Evolutionary conservation across 306 rosid species (phyloP).

Genomic region (Leucaena leucocephala): DNA sequence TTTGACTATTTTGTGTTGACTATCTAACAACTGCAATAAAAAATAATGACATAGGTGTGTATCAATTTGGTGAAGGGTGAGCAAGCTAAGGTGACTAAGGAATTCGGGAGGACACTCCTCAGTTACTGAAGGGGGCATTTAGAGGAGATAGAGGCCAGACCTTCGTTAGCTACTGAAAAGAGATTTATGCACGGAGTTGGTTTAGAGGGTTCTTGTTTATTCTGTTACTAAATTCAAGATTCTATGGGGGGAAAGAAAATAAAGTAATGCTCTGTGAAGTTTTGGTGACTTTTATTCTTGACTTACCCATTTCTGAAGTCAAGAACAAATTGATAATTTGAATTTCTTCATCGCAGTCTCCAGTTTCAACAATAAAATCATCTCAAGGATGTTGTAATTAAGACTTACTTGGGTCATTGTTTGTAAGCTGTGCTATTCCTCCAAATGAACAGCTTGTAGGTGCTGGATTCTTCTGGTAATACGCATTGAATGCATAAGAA

Average conservation of each 20-base stretch:
- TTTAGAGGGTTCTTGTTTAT: slow-evolving; percentile 3
- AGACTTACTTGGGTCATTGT: slow-evolving; percentile 81
- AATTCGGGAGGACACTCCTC: not conserved
- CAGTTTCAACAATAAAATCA: slow-evolving; percentile 4
- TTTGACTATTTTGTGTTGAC: slow-evolving; percentile 12
- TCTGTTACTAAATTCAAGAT: not conserved
- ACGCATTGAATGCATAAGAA: slow-evolving; percentile 90
- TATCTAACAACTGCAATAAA: not conserved
- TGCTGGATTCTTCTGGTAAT: slow-evolving; percentile 87
- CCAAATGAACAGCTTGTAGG: slow-evolving; percentile 95
- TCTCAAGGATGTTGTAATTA: not conserved
- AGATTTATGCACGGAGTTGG: not conserved
- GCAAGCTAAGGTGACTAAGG: not conserved
- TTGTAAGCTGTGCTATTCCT: slow-evolving; percentile 75
- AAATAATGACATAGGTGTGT: slow-evolving; percentile 4
- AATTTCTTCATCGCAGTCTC: not conserved
- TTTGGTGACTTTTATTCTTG: slow-evolving; percentile 10
- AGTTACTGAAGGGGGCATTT: not conserved
- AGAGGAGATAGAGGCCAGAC: not conserved
- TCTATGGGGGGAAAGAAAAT: not conserved
- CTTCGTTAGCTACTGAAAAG: not conserved
- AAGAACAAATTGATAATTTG: not conserved
- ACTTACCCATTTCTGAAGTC: not conserved
- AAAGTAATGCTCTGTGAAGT: not conserved
- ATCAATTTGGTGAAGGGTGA: slow-evolving; percentile 12